phyloP scores from a whole-genome alignment of 306 rosid genomes.

The Castanospermum australe region DNA sequence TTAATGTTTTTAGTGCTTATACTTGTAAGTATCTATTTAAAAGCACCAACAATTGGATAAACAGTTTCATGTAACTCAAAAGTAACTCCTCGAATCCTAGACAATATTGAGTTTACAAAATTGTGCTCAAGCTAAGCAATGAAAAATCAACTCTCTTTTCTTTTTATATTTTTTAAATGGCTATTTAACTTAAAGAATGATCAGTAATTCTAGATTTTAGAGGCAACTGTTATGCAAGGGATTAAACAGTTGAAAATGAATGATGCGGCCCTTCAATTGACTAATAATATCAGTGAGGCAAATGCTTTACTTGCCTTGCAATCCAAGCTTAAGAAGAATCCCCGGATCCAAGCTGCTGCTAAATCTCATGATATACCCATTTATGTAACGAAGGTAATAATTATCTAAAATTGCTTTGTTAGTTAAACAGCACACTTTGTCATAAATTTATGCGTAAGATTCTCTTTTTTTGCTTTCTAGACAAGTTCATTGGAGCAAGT shows the following conservation, averaged over 20 bases:
- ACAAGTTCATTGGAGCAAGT: conserved; percentile 78
- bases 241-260: conserved; percentile 71
- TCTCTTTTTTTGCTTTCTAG: conserved; percentile 38
- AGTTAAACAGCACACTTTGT: background rate
- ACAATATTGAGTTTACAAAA: background rate
- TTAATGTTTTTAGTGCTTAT: background rate
- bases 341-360: conserved; percentile 89
- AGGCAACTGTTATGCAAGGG: conserved; percentile 81
- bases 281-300: conserved; percentile 89
- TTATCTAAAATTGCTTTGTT: conserved; percentile 1
- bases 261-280: conserved; percentile 61
- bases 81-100: background rate
- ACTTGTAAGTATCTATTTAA: background rate
- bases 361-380: conserved; percentile 76
- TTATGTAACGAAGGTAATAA: conserved; percentile 74
- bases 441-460: conserved; percentile 21
- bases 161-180: conserved; percentile 10
- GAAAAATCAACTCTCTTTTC: background rate
- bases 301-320: conserved; percentile 88
- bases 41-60: conserved; percentile 6
- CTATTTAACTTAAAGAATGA: conserved; percentile 53
- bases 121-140: conserved; percentile 2
- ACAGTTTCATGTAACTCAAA: background rate
- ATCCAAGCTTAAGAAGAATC: conserved; percentile 86
- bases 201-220: conserved; percentile 75